Conservation (phyloP, 345 rosid species). For the Moricandia arvensis region DNA sequence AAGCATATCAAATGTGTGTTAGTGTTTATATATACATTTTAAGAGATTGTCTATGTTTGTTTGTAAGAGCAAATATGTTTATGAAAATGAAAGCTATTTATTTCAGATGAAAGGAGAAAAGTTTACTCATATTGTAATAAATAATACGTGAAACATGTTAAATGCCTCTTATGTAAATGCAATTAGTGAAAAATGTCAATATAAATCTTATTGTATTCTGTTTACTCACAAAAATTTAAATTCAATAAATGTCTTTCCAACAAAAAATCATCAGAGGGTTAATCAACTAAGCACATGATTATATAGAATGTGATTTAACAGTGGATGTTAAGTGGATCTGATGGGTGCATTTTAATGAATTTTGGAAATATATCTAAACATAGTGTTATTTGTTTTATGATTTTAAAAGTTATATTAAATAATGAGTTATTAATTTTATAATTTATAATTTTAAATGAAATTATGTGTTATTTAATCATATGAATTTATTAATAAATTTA, state of each 20-base stretch:
- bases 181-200: not conserved
- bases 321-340: not conserved
- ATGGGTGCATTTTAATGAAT: too few species aligned
- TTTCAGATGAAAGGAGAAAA: not conserved
- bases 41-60: slow-evolving; percentile 11
- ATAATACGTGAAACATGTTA: slow-evolving; percentile 19
- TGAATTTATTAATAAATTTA: too few species aligned
- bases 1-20: slow-evolving; percentile 9
- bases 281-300: not conserved
- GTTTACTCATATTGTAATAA: not conserved
- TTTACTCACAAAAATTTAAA: not conserved
- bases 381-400: too few species aligned
- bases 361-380: too few species aligned
- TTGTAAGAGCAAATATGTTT: slow-evolving; percentile 1
- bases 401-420: too few species aligned
- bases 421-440: too few species aligned
- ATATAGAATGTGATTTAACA: not conserved
- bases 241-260: not conserved
- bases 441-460: too few species aligned
- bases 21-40: not conserved
- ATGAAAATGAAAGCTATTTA: slow-evolving; percentile 21
- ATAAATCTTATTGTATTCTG: not conserved
- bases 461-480: too few species aligned
- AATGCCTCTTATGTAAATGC: too few species aligned
- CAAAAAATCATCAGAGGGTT: too few species aligned